Evolutionary conservation across 345 rosid species (phyloP).

Genomic region (Hibiscus mutabilis): DNA sequence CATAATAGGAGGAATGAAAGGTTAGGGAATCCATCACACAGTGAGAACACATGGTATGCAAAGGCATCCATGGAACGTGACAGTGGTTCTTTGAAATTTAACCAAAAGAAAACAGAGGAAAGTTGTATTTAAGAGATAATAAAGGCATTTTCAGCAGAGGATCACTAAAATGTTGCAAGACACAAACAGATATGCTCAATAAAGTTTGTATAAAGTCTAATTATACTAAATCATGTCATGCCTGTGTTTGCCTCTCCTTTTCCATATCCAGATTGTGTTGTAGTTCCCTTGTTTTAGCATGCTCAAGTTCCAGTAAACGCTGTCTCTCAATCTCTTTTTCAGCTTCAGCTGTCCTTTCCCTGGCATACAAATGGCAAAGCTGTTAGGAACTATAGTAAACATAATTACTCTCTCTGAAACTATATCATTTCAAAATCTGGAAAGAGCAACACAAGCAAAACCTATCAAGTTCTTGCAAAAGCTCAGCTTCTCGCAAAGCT

Average conservation of each 20-base stretch:
- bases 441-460: conserved; percentile 17
- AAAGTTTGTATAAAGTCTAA: background rate
- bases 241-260: conserved; percentile 81
- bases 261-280: conserved; percentile 74
- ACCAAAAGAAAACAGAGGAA: background rate
- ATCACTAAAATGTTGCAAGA: background rate
- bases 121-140: background rate
- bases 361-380: conserved; percentile 18
- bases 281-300: conserved; percentile 70
- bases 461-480: conserved; percentile 75
- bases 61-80: background rate
- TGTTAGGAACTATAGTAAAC: conserved; percentile 8
- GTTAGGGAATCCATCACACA: background rate
- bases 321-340: conserved; percentile 82
- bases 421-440: background rate
- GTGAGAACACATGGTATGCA: background rate
- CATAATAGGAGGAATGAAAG: background rate
- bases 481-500: conserved; percentile 58
- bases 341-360: conserved; percentile 62
- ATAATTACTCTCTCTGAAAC: background rate
- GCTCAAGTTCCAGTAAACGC: conserved; percentile 58
- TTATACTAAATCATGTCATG: conserved; percentile 16
- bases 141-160: background rate
- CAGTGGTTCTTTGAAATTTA: background rate
- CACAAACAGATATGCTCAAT: background rate